A percentile compares a stretch with the other conserved stretches of the same genome.
Evolutionary conservation across 257 asterid species (phyloP).

Genomic region (Jasminum sambac): DNA sequence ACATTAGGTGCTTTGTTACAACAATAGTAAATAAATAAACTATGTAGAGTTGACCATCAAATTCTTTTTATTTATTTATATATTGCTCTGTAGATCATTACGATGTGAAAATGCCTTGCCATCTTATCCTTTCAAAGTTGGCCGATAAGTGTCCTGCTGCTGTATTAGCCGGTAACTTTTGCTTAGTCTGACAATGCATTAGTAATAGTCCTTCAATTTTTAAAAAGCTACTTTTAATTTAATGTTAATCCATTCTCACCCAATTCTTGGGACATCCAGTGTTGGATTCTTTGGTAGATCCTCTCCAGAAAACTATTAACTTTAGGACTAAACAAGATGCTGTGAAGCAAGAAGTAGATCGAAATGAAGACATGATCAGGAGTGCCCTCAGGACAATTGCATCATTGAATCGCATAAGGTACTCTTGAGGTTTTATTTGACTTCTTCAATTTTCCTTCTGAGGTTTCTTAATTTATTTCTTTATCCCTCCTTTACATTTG

Average conservation of each 20-base stretch:
- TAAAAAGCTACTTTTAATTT: not conserved
- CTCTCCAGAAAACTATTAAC: constrained; percentile 82
- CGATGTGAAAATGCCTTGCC: constrained; percentile 99
- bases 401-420: constrained; percentile 92
- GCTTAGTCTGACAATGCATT: constrained; percentile 7
- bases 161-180: constrained; percentile 84
- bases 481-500: constrained; percentile 18
- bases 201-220: not conserved
- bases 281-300: constrained; percentile 94
- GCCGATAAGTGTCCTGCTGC: constrained; percentile 98
- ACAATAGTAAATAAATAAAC: not conserved
- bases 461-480: constrained; percentile 2
- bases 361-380: constrained; percentile 96
- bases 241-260: constrained; percentile 20
- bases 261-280: constrained; percentile 46
- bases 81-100: constrained; percentile 71
- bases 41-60: constrained; percentile 8
- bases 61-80: not conserved
- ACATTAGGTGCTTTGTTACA: constrained; percentile 8
- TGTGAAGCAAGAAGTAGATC: constrained; percentile 98
- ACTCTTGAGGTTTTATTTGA: constrained; percentile 20
- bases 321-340: constrained; percentile 94
- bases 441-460: not conserved
- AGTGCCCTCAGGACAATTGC: constrained; percentile 95
- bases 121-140: constrained; percentile 94